Evolutionary conservation across 805 yeast species (phyloP).

Genomic region (Kazachstania africana): DNA sequence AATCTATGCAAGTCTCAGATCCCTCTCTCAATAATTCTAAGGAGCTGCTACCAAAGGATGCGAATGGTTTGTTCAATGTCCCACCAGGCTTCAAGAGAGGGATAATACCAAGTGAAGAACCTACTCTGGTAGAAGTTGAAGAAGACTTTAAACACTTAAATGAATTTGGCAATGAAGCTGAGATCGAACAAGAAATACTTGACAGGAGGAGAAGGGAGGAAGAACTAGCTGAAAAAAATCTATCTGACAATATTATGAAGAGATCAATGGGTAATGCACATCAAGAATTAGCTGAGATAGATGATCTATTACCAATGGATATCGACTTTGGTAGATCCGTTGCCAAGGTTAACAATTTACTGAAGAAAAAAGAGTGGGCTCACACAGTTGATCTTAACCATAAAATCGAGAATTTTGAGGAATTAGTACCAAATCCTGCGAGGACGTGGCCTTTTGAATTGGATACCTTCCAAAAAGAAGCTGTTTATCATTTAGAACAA

Average conservation of each 20-base stretch:
- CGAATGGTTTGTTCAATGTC: constrained; percentile 63
- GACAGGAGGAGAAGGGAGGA: constrained; percentile 19
- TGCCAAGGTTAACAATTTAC: constrained; percentile 10
- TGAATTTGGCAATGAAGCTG: constrained; percentile 25
- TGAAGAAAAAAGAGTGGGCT: constrained; percentile 68
- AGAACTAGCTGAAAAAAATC: constrained; percentile 3
- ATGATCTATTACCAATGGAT: constrained; percentile 39
- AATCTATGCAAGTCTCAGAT: constrained; percentile 9
- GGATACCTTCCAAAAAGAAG: constrained; percentile 94
- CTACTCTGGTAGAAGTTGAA: constrained; percentile 6
- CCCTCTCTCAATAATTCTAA: constrained; percentile 17
- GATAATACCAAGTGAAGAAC: constrained; percentile 25
- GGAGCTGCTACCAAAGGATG: constrained; percentile 48
- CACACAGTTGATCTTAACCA: constrained; percentile 86
- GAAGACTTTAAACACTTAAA: constrained; percentile 17
- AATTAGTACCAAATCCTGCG: constrained; percentile 87
- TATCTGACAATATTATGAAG: constrained; percentile 5
- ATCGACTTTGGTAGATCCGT: constrained; percentile 35
- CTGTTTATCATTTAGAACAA: constrained; percentile 89
- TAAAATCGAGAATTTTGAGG: constrained; percentile 70
- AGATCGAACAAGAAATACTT: constrained; percentile 30
- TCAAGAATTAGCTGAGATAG: constrained; percentile 25
- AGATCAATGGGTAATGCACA: constrained; percentile 2
- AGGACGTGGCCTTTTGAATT: constrained; percentile 89
- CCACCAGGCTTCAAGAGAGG: constrained; percentile 82